Base-by-base conservation (phyloP, 495 filamentous ascomycete genomes). In the Talaromyces thailandensis region DNA sequence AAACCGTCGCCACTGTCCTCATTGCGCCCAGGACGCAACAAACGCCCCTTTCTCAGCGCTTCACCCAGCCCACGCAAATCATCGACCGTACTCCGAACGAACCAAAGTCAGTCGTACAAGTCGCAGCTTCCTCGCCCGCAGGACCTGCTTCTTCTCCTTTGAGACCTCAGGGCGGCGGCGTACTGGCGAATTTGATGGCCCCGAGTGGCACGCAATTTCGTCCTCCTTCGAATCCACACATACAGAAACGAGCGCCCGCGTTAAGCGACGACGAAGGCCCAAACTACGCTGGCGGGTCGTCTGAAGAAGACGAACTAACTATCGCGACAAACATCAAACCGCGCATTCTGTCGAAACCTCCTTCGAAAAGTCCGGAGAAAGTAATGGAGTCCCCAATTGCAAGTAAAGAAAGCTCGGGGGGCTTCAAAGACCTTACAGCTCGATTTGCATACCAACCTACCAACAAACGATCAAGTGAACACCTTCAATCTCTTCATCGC, bases 91-190 rank as follows among this genome's bases (percentile, higher is more conserved):
- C 72, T 4, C 69, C 72, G 37, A 67, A 71, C 37, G 64, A 63
- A 0, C 65, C 66, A 52, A 69, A 67, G 52, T 81, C 88, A 4
- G 74, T 86, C 11, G 80, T 97, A 45, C 91, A 96, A 68, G 92
- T 97, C 2, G 85, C 85, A 29, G 89, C 87, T 11, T 94, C 91
- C n/a, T 94, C 91, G 1, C 90, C 90, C 1, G 80, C 85, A 58
- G 78, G 76, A 35, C 71, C 79, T 16, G 65, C 73, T 18, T 75
- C 79, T 23, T 82, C 82, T 48, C 81, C 83, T 35, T 71, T 76
- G 35, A 69, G 72, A 28, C 71, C 70, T 24, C 59, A 40, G 12
- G 12, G 60, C 58, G 73, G 66, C 51, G 79, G 78, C 48, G 61
- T 73, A 26, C 68, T 91, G 18, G 83, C 83, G 9, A 86, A 70